These are phyloP conservation scores for Pisolithus albus DNA, from an alignment of 768 basidiomycete species.

Conservation along the genomic window DNA sequence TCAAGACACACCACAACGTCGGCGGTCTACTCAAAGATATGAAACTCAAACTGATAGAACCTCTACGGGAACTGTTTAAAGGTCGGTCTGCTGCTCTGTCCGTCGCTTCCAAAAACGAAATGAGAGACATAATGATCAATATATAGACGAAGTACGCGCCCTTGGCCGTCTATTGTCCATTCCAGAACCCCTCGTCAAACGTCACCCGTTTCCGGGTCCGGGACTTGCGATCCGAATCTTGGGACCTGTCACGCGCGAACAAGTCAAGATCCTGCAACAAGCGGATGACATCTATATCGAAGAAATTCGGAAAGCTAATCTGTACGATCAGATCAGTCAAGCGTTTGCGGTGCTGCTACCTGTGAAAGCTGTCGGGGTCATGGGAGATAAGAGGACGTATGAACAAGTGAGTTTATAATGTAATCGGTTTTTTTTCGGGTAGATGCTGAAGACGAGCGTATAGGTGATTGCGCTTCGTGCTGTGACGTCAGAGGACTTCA, in stretches of 20 bases:
- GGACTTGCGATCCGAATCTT: conserved; percentile 97
- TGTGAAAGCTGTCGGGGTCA: conserved; percentile 95
- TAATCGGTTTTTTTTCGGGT: neutral
- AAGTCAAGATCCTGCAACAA: conserved; percentile 84
- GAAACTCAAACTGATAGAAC: conserved; percentile 98
- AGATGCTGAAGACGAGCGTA: conserved; percentile 2
- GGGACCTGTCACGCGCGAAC: conserved; percentile 88
- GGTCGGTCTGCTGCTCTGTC: conserved; percentile 40
- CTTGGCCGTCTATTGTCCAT: conserved; percentile 88
- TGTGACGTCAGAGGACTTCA: conserved; percentile 97
- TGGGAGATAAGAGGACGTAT: conserved; percentile 95
- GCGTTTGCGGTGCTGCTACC: conserved; percentile 96
- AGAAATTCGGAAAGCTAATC: conserved; percentile 87
- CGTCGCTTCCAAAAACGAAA: neutral
- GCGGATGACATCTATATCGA: conserved; percentile 97
- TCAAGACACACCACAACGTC: conserved; percentile 99
- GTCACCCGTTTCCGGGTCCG: conserved; percentile 98
- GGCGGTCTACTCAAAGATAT: conserved; percentile 94
- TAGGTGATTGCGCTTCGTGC: conserved; percentile 92
- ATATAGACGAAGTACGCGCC: conserved; percentile 86
- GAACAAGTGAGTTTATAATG: conserved; percentile 61
- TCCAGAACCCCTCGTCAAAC: conserved; percentile 86
- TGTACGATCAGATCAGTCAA: conserved; percentile 92
- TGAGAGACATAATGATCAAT: neutral
- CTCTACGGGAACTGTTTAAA: conserved; percentile 95